phyloP scores from a whole-genome alignment of 345 rosid species.

The Arabidopsis thaliana region TAIR10.1 NC_003076.8:22976001-22976500 shows the following conservation, averaged over 20 bases:
- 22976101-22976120: no score
- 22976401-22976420: slow-evolving; percentile 4
- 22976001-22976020: background rate
- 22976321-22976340: background rate
- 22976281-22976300: background rate
- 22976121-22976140: no score
- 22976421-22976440: background rate
- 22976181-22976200: no score
- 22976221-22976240: background rate
- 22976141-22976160: no score
- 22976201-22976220: background rate
- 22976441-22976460: background rate
- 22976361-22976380: background rate
- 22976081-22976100: background rate
- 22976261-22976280: no score
- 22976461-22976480: slow-evolving; percentile 30
- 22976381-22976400: slow-evolving; percentile 25
- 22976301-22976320: background rate
- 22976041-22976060: no score
- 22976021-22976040: background rate
- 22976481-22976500: slow-evolving; percentile 27
- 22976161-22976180: no score
- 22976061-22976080: background rate
- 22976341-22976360: background rate
- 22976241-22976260: background rate